Evolutionary conservation across 2,329 filamentous ascomycete genomes (phyloP), one percentile per base, ranked within the genome.

Genomic region (Tolypocladium nubicola): DNA sequence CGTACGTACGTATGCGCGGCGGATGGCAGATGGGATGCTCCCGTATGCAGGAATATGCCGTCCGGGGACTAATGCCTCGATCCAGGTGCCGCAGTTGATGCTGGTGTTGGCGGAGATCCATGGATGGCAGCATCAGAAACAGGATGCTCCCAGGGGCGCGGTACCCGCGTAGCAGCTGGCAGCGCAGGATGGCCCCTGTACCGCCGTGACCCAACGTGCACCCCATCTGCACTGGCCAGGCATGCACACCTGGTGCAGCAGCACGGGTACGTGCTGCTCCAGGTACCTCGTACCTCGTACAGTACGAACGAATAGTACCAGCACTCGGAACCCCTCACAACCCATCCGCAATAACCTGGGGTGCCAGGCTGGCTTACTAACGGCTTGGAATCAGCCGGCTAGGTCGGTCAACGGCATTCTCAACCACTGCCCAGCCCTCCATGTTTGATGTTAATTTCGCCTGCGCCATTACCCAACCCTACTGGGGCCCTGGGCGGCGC

Each of bases 381-480:
- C 3, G 38, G 38, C 38, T 7, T 39, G 38, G 38, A 14, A 40
- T 40, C 16, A 40, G 19, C 39, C 39, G 19, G 39, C 19, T 8
- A 13, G 23, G 45, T 19, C 45, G 45, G 1, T 21, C 19, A 11
- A 11, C 35, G 35, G 35, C 41, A 21, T 43, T n/a, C 39, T 41
- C 40, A 43, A 21, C 21, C 40, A 43, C 19, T 19, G 39, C 43
- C 30, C 30, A 33, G 30, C 8, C 35, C 23, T 47, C 45, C 55
- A 19, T 56, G 58, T 54, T 52, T 55, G 55, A 52, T 55, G 52
- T 59, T 59, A 47, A 59, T 57, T 52, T 59, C 55, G 57, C 57
- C 57, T 56, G 54, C 40, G 37, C 41, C 41, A 45, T 26, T 23
- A 26, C 41, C 45, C 47, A 50, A 35, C 47, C 30, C 47, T 33